Evolutionary conservation across 176 grass and related monocot genomes (phyloP), one percentile per base, ranked within the genome.

Genomic region (Pharus latifolius): DNA sequence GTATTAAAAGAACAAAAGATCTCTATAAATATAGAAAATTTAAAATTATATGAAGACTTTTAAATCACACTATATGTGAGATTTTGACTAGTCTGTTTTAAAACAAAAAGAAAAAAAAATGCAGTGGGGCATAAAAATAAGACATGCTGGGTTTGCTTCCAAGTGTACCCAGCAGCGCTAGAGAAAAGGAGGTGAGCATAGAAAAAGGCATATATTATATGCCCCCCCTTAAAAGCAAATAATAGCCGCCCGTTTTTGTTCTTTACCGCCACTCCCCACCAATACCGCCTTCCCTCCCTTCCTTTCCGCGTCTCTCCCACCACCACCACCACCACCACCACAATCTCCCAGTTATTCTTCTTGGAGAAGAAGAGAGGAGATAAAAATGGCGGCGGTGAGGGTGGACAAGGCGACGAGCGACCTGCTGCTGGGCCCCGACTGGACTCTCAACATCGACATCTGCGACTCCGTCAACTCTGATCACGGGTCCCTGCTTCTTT

Each of bases 341-440:
- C 10, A n/a, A n/a, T n/a, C n/a, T n/a, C 12, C 17, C 38, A 10
- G 5, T 20, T 13, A 35, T 19, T 57, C 11, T 18, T 4, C 11
- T 31, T 63, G 18, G 25, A 29, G 60, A 22, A 17, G 23, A 33
- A 7, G 10, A 10, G 33, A 23, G 19, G 14, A 20, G 11, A n/a
- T 4, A n/a, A 22, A 10, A 77, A 37, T 56, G 69, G 43, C 78
- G 56, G 77, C 83, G 71, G 88, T 91, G 32, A 70, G 63, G 75
- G 92, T 96, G 54, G 92, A 96, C 48, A 96, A 96, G 84, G 88
- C 92, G 22, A 96, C 92, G 29, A 96, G 79, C 84, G 92, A 91
- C 51, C 92, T 96, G 70, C 73, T 96, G 60, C 78, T 91, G 64
- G 87, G 69, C 7, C 91, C 91, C 20, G 91, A 96, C 67, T 96